Evolutionary conservation across 2,329 filamentous ascomycete species (phyloP), one percentile per base, ranked within the genome.

Genomic region (Venturia effusa): DNA sequence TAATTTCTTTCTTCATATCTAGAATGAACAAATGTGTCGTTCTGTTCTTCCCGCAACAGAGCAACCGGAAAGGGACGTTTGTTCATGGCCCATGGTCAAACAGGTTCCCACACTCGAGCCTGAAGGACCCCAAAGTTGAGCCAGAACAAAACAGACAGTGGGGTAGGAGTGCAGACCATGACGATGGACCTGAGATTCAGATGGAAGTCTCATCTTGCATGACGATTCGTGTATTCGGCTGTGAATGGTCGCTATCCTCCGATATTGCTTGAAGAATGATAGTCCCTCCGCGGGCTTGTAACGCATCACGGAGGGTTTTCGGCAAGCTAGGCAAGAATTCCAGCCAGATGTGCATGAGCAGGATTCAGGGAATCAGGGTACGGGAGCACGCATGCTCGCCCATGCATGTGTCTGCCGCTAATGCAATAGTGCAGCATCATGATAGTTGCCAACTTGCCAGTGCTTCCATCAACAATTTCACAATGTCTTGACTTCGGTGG

Each of bases 391-490:
- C 54, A 7, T 8, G n/a, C 37, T 11, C 37, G 41, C n/a, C 27
- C 37, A 43, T 19, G 37, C n/a, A n/a, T 43, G 34, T 27, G 59
- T 4, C 11, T 60, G n/a, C 40, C 59, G 40, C 59, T 30, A 41
- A 32, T 63, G 61, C 48, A 63, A 59, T 59, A 63, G 34, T 22
- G 59, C 30, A 48, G 32, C 61, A 59, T 32, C 59, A 32, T 57
- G 57, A 63, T 63, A 63, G 61, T n/a, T 48, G n/a, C n/a, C n/a
- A n/a, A n/a, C n/a, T n/a, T n/a, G n/a, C n/a, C n/a, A n/a, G n/a
- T n/a, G 61, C 61, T 48, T 62, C 13, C 45, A 45, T 54, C 45
- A 57, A 57, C 61, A n/a, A 30, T 59, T 24, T 15, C 32, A 41
- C 51, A 24, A 22, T 17, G 37, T 6, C 11, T n/a, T 60, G 22